Conservation (phyloP, 2,329 filamentous ascomycete species). For the Fusarium burgessii region DNA sequence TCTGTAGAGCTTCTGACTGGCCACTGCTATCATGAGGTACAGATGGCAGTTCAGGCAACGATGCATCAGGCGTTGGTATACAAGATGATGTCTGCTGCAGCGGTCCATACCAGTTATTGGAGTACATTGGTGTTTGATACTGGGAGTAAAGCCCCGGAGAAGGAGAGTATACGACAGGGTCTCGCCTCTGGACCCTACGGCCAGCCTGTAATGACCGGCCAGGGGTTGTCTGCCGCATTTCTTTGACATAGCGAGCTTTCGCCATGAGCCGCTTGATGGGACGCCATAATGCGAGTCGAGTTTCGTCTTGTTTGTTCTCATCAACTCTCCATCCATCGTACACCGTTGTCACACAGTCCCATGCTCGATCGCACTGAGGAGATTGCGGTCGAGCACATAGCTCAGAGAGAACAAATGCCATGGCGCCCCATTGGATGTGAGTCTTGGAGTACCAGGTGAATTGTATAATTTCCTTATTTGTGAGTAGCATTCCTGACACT, state of each 20-base stretch:
- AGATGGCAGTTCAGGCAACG: rapidly evolving
- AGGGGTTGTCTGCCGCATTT: neutral
- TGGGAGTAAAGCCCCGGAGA: neutral
- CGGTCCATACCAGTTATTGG: neutral
- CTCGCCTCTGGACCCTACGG: rapidly evolving
- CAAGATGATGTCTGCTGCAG: neutral
- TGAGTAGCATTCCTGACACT: neutral
- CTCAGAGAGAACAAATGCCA: constrained; percentile 1
- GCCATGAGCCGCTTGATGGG: neutral
- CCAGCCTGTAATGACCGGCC: rapidly evolving
- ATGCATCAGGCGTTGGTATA: neutral
- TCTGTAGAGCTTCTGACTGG: neutral
- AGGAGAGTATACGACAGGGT: neutral
- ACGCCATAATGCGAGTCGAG: neutral
- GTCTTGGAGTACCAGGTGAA: neutral
- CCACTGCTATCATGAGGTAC: neutral
- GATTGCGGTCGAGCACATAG: neutral
- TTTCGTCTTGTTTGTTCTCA: neutral
- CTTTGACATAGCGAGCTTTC: neutral
- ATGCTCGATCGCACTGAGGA: neutral
- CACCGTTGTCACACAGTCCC: neutral
- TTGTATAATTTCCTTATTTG: neutral
- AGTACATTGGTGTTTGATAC: neutral
- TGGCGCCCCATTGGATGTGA: neutral
- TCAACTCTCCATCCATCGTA: neutral